Base-by-base conservation (phyloP, 352 stramenopile species). In the Elongisporangium anandrum region DNA sequence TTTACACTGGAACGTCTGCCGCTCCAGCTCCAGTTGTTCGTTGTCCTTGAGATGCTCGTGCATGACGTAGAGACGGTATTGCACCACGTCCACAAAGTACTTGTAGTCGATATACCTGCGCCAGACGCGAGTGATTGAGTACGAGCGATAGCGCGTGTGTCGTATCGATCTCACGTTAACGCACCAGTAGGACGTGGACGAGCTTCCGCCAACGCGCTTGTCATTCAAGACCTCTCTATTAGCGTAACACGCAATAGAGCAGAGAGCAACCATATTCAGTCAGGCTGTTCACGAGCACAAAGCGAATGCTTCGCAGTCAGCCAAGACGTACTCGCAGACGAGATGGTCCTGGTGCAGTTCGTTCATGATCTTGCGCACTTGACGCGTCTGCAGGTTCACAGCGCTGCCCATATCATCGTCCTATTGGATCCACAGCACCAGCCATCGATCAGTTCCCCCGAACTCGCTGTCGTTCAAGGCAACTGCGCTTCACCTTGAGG, bases 71-170 rank as follows among this genome's bases (percentile, higher is more conserved):
- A 96, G 71, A 12, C 87, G 85, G 59, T 90, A 96, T 64, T 91
- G 83, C 58, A 96, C 84, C 57, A 96, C 85, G 60, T 96, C 85
- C 50, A 94, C 84, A 71, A 96, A 94, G 68, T 96, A 93, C 66
- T 96, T 96, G 81, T 94, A 96, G 76, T 96, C 87, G 72, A 96
- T 96, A 73, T 96, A 95, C 68, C 68, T 82, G 59, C 20, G 38
- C 9, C 41, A 21, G n/a, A 13, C 19, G 6, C n/a, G n/a, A 52
- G 7, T 12, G 48, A 7, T 7, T 22, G 48, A 52, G 48, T 12
- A 24, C 48, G 24, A 52, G 48, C 17, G 7, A 24, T 1, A 21
- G 48, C n/a, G 9, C n/a, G 19, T 16, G 45, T 8, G 10, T 21
- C n/a, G n/a, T n/a, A 50, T 3, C 48, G 12, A 23, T 21, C 48